Evolutionary conservation across 768 basidiomycete genomes (phyloP), one percentile per base, ranked within the genome.

Genomic region (Austroboletus eburneus): DNA sequence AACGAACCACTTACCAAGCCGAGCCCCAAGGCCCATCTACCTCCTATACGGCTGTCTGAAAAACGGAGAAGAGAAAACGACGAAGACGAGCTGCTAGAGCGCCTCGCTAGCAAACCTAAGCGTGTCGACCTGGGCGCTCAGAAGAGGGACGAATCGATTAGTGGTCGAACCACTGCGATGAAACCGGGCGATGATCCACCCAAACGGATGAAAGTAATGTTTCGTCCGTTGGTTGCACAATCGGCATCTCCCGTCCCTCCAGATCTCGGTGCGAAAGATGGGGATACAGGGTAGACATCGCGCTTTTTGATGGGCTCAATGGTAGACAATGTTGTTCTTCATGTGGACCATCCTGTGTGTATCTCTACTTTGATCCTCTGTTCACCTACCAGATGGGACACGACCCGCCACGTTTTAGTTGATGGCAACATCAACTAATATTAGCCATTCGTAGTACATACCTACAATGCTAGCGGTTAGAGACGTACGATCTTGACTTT

Each of bases 161-260:
- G 47, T 32, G 59, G 52, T 47, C 62, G 53, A 42, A 55, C 50
- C 42, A 27, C 51, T 40, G 45, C 50, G 27, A 56, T 57, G 43
- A 70, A 72, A 55, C 54, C 57, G 23, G 62, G 63, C 9, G 69
- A 72, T 51, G 69, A 66, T 24, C 78, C 77, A 33, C 72, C 71
- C 43, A 87, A 83, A 67, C 87, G 86, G 63, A 77, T 91, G 59
- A 88, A 87, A 68, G 71, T 91, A 49, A 85, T 79, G 66, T 73
- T 89, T 49, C 80, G 81, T 34, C 54, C 69, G 43, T 51, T 63
- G 46, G 45, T 58, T 24, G 49, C 69, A 37, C 64, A 71, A 42
- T 58, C 75, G 21, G 52, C 70, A 10, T 63, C 67, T 5, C 66
- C 72, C 12, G 60, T 71, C 43, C 72, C 79, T 61, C 79, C 86